phyloP scores from a whole-genome alignment of 192 early-diverging fungal species.

The Coemansia sp. region DNA sequence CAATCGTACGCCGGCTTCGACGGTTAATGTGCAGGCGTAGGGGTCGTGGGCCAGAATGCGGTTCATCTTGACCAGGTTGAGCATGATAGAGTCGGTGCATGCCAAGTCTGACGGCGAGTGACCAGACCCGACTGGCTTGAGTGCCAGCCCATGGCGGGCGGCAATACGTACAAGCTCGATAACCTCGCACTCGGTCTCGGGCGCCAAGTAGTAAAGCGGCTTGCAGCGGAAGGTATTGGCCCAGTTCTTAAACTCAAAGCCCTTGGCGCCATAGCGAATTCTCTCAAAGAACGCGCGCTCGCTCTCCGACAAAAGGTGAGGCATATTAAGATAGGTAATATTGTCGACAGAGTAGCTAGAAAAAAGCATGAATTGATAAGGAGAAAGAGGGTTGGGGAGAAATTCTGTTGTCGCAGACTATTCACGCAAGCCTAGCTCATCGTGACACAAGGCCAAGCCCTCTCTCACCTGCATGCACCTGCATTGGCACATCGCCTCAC shows the following conservation, averaged over 20 bases:
- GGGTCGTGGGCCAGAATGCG: constrained; percentile 54
- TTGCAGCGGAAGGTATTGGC: constrained; percentile 61
- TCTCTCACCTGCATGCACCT: too few relatives aligned
- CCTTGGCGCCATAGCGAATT: constrained; percentile 11
- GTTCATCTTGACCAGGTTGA: constrained; percentile 69
- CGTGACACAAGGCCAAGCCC: too few relatives aligned
- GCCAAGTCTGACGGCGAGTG: constrained; percentile 78
- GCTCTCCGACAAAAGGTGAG: neutral
- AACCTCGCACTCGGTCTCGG: constrained; percentile 61
- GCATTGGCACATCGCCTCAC: too few relatives aligned
- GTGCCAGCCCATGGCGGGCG: constrained; percentile 32
- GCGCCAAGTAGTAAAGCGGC: constrained; percentile 61
- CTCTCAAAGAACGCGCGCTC: constrained; percentile 23
- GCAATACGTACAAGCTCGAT: constrained; percentile 55
- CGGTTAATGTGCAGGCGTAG: constrained; percentile 53
- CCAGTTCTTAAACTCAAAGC: constrained; percentile 64
- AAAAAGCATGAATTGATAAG: too few relatives aligned
- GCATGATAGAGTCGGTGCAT: constrained; percentile 63
- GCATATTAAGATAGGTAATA: neutral
- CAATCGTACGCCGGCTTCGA: constrained; percentile 67
- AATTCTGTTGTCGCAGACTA: too few relatives aligned
- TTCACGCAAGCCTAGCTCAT: too few relatives aligned
- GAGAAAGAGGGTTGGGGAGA: too few relatives aligned
- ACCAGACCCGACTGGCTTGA: constrained; percentile 69
- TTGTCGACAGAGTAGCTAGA: too few relatives aligned